phyloP scores from a whole-genome alignment of 148 eudicot species.

The Rhododendron williamsianum region DNA sequence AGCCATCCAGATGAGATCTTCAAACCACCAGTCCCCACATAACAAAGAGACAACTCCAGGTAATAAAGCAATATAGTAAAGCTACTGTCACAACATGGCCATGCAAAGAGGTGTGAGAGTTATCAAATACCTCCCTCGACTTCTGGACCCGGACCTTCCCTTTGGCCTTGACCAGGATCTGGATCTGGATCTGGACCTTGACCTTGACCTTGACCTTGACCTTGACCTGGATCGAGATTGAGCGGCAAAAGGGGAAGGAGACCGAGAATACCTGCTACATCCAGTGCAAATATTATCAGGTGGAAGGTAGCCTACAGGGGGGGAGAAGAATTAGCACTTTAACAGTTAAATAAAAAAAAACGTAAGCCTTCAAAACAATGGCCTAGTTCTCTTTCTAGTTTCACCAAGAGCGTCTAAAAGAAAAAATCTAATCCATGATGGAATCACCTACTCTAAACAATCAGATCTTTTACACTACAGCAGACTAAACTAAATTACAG shows the following conservation, averaged over 20 bases:
- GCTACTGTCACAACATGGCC: not conserved
- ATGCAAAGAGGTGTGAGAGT: not conserved
- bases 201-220: slow-evolving; percentile 48
- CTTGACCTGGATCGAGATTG: slow-evolving; percentile 49
- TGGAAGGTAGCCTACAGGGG: not conserved
- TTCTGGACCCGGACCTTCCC: slow-evolving; percentile 53
- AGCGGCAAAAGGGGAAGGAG: slow-evolving; percentile 58
- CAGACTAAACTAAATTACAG: not conserved
- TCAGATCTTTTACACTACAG: not conserved
- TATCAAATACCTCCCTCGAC: slow-evolving; percentile 62
- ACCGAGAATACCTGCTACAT: slow-evolving; percentile 42
- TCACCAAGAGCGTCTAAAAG: not conserved
- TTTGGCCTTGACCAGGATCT: slow-evolving; percentile 42
- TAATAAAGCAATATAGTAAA: not conserved
- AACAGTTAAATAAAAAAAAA: not conserved
- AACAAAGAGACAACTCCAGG: not conserved
- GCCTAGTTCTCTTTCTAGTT: not conserved
- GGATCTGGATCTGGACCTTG: slow-evolving; percentile 55
- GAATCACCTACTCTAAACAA: not conserved
- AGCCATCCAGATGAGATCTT: not conserved
- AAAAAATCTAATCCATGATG: not conserved
- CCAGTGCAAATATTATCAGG: not conserved
- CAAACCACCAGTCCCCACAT: not conserved
- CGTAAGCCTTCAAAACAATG: not conserved
- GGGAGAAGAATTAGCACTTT: not conserved